phyloP scores from a whole-genome alignment of 345 rosid genomes.

The Dovyalis caffra region DNA sequence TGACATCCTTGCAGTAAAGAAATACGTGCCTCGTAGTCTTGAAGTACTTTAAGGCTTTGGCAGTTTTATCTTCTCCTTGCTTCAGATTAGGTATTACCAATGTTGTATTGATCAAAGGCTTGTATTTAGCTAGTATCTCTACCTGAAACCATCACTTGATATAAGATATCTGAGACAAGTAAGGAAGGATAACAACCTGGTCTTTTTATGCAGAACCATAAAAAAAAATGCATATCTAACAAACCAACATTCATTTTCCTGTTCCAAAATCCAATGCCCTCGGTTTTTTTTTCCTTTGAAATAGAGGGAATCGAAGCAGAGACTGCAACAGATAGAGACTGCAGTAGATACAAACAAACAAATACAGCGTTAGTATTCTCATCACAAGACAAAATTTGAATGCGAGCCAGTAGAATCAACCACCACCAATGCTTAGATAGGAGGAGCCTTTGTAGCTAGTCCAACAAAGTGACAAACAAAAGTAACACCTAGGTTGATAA shows the following conservation, averaged over 20 bases:
- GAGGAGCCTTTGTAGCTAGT: not conserved
- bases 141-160: constrained; percentile 59
- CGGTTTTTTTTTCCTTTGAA: not conserved
- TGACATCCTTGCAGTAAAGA: constrained; percentile 84
- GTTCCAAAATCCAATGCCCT: not conserved
- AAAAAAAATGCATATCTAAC: no score
- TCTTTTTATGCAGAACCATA: no score
- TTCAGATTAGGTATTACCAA: constrained; percentile 55
- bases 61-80: constrained; percentile 66
- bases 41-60: constrained; percentile 77
- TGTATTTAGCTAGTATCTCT: constrained; percentile 86
- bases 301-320: no score
- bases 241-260: not conserved
- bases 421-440: not conserved
- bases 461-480: no score
- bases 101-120: constrained; percentile 68
- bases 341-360: no score
- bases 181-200: no score
- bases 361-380: no score
- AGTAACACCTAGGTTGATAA: constrained; percentile 19
- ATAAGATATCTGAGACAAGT: not conserved
- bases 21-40: constrained; percentile 73
- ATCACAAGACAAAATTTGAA: constrained; percentile 10
- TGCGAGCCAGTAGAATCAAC: not conserved
- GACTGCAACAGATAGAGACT: no score